Evolutionary conservation across 768 basidiomycete genomes (phyloP).

Genomic region (Leccinum variicolor): DNA sequence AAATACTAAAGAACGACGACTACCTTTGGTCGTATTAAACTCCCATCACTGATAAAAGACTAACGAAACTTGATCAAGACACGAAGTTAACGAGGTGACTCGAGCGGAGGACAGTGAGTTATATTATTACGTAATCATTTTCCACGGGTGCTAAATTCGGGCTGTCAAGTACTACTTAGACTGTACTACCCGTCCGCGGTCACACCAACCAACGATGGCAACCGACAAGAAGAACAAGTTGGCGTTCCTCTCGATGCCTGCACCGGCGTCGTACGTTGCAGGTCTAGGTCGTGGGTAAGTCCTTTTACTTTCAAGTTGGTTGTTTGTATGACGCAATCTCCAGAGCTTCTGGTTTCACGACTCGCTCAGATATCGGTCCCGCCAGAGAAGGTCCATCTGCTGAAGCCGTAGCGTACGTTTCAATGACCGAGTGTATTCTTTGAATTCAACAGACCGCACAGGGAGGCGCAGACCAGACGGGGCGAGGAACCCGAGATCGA

Average conservation of each 20-base stretch:
- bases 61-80: too few species aligned
- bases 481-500: slow-evolving; percentile 88
- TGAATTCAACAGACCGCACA: slow-evolving; percentile 27
- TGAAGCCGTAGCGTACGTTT: slow-evolving; percentile 78
- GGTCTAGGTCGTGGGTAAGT: slow-evolving; percentile 95
- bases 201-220: slow-evolving; percentile 32
- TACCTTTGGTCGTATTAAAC: too few species aligned
- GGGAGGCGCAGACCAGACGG: slow-evolving; percentile 81
- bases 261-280: slow-evolving; percentile 95
- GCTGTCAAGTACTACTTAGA: too few species aligned
- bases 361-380: slow-evolving; percentile 97
- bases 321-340: slow-evolving; percentile 5
- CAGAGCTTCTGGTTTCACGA: slow-evolving; percentile 96
- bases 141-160: too few species aligned
- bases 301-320: not conserved
- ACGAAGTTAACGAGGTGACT: too few species aligned
- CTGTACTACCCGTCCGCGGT: too few species aligned
- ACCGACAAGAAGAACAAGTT: slow-evolving; percentile 73
- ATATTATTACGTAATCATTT: too few species aligned
- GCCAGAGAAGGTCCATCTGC: slow-evolving; percentile 94
- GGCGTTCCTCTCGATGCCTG: slow-evolving; percentile 87
- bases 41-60: too few species aligned
- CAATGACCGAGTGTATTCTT: not conserved
- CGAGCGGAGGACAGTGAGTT: too few species aligned
- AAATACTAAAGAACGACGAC: too few species aligned